phyloP scores from a whole-genome alignment of 768 basidiomycete species.

The Gloeopeniophorella convolvens region DNA sequence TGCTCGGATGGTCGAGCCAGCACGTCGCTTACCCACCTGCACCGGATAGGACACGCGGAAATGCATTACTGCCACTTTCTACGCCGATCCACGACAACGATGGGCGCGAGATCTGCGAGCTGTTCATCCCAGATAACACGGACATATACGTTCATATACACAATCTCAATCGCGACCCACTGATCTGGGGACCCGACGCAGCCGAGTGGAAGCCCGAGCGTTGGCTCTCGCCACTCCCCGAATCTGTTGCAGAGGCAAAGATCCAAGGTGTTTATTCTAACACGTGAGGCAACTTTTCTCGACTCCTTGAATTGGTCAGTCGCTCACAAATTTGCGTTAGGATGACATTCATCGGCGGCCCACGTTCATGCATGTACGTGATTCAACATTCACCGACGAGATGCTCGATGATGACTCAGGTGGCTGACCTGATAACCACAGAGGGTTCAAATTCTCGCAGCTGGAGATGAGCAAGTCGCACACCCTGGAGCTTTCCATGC shows the following conservation, averaged over 20 bases:
- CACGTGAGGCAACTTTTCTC: too few species aligned
- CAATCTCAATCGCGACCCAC: constrained; percentile 22
- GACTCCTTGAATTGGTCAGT: too few species aligned
- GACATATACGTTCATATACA: not conserved
- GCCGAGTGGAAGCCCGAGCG: constrained; percentile 26
- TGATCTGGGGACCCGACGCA: constrained; percentile 36
- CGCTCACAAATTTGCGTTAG: too few species aligned
- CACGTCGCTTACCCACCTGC: too few species aligned
- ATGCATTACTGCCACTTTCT: constrained; percentile 39
- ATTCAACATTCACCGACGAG: too few species aligned
- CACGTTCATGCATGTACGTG: constrained; percentile 9
- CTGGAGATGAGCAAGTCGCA: constrained; percentile 46
- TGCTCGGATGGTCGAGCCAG: too few species aligned
- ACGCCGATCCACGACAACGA: constrained; percentile 26
- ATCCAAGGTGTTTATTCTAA: too few species aligned
- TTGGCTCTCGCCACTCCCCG: constrained; percentile 11
- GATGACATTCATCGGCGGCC: constrained; percentile 53
- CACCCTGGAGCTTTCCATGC: too few species aligned
- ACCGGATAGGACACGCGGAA: constrained; percentile 19
- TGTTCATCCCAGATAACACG: not conserved
- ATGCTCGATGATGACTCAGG: too few species aligned
- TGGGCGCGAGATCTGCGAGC: constrained; percentile 32
- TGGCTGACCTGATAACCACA: constrained; percentile 14
- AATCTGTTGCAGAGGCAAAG: too few species aligned
- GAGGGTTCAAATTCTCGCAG: constrained; percentile 48